A percentile compares a stretch with the other conserved stretches of the same genome.
phyloP scores from a whole-genome alignment of 2,329 filamentous ascomycete genomes.

The Stenocarpella maydis region DNA sequence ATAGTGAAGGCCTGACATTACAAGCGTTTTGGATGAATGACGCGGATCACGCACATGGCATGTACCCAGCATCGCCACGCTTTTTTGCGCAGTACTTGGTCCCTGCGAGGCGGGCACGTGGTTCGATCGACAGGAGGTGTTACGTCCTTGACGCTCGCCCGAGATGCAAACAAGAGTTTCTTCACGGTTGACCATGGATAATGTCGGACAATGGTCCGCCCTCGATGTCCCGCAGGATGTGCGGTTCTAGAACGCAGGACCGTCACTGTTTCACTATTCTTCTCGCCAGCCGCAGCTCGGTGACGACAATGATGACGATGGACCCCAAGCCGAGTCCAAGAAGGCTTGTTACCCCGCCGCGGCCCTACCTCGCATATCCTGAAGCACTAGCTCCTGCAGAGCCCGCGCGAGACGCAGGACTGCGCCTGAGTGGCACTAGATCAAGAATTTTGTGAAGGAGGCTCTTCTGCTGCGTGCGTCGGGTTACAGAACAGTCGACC shows the following conservation, averaged over 20 bases:
- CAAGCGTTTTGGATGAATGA: constrained; percentile 15
- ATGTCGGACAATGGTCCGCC: not conserved
- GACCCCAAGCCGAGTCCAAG: constrained; percentile 2
- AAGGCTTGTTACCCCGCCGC: constrained; percentile 13
- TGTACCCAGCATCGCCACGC: not conserved
- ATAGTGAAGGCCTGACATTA: constrained; percentile 12
- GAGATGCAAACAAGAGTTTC: not conserved
- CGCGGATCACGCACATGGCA: not conserved
- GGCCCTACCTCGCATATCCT: constrained; percentile 19
- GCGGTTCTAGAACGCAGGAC: constrained; percentile 1
- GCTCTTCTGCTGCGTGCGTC: not conserved
- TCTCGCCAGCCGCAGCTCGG: not conserved
- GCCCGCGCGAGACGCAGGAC: constrained; percentile 2
- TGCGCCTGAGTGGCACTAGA: constrained; percentile 8
- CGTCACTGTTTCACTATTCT: constrained; percentile 8
- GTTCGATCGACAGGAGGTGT: constrained; percentile 8
- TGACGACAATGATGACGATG: not conserved
- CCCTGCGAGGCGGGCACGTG: not conserved
- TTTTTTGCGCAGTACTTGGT: not conserved
- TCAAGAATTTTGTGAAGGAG: not conserved
- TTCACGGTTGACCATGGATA: constrained; percentile 15
- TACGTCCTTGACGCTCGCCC: not conserved
- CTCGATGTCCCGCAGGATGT: constrained; percentile 15
- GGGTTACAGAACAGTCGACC: constrained; percentile 10
- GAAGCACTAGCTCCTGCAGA: constrained; percentile 21